These are phyloP conservation scores for Thyridium curvatum DNA, from an alignment of 2,329 filamentous ascomycete species.

Conservation along the genomic window DNA sequence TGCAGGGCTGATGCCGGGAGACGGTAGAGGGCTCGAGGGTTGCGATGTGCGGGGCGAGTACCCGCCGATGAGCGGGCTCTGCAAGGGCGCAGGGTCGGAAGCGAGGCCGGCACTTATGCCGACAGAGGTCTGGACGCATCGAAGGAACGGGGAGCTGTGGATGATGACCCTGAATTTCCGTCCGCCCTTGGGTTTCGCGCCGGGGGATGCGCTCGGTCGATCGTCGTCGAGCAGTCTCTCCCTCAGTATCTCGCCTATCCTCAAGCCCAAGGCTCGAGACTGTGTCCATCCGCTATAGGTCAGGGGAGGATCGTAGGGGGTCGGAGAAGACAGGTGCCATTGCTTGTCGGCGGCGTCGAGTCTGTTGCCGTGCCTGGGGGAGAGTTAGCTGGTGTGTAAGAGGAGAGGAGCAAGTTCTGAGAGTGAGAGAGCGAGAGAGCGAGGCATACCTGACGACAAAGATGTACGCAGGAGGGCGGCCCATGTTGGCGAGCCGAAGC, in stretches of 20 bases:
- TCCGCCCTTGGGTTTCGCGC: conserved; percentile 16
- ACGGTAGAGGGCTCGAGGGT: conserved; percentile 4
- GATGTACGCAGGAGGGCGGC: conserved; percentile 40
- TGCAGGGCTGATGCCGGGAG: conserved; percentile 7
- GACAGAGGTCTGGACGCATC: conserved; percentile 88
- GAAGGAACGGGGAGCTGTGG: conserved; percentile 87
- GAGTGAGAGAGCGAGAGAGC: neutral
- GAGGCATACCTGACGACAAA: conserved; percentile 41
- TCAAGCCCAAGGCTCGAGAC: conserved; percentile 70
- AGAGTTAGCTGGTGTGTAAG: no score
- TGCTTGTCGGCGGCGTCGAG: conserved; percentile 91
- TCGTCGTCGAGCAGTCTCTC: conserved; percentile 41
- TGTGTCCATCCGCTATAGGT: conserved; percentile 94
- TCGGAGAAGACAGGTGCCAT: conserved; percentile 90
- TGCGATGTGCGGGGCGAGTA: neutral
- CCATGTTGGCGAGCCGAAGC: conserved; percentile 23
- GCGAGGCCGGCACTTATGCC: conserved; percentile 82
- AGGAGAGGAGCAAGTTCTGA: neutral
- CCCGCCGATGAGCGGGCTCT: conserved; percentile 1
- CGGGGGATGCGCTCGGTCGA: conserved; percentile 16
- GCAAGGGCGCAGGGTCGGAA: conserved; percentile 40
- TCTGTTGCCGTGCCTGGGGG: conserved; percentile 74
- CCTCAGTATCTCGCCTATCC: conserved; percentile 69
- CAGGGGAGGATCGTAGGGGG: conserved; percentile 90
- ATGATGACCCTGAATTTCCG: conserved; percentile 73